A percentile compares a stretch with the other conserved stretches of the same genome.
These are phyloP conservation scores for Monascus purpureus DNA, from an alignment of 495 filamentous ascomycete genomes.

Conservation along the genomic window DNA sequence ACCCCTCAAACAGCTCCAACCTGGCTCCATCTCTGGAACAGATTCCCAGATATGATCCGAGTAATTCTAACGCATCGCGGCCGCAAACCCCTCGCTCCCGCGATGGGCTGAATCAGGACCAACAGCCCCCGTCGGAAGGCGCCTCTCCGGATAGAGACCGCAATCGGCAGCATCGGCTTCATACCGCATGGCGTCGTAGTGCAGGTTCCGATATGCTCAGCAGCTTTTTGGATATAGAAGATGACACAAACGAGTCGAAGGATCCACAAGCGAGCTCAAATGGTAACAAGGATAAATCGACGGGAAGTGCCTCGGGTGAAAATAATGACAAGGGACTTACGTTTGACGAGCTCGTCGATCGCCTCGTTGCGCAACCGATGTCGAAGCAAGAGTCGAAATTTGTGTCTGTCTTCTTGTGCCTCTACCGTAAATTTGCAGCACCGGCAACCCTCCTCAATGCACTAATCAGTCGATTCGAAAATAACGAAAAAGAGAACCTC, in stretches of 20 bases:
- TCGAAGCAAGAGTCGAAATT: slow-evolving; percentile 81
- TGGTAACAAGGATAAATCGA: slow-evolving; percentile 19
- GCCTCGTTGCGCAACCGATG: slow-evolving; percentile 64
- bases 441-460: slow-evolving; percentile 60
- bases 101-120: slow-evolving; percentile 19
- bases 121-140: slow-evolving; percentile 16
- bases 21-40: slow-evolving; percentile 21
- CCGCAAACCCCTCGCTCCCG: slow-evolving; percentile 29
- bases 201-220: slow-evolving; percentile 29
- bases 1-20: slow-evolving; percentile 15
- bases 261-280: slow-evolving; percentile 18
- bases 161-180: slow-evolving; percentile 20
- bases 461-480: slow-evolving; percentile 61
- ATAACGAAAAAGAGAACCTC: slow-evolving; percentile 44
- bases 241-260: slow-evolving; percentile 24
- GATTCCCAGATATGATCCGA: slow-evolving; percentile 27
- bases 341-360: slow-evolving; percentile 84
- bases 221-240: slow-evolving; percentile 33
- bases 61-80: slow-evolving; percentile 30
- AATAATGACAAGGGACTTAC: slow-evolving; percentile 43
- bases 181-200: slow-evolving; percentile 28
- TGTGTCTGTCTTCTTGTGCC: slow-evolving; percentile 68
- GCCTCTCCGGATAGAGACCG: slow-evolving; percentile 17
- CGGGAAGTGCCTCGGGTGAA: slow-evolving; percentile 24
- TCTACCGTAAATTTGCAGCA: slow-evolving; percentile 90